Percentiles rank a stretch among this genome's conserved stretches.
phyloP scores from a whole-genome alignment of 106 monocot species.

The Amphibolis antarctica region DNA sequence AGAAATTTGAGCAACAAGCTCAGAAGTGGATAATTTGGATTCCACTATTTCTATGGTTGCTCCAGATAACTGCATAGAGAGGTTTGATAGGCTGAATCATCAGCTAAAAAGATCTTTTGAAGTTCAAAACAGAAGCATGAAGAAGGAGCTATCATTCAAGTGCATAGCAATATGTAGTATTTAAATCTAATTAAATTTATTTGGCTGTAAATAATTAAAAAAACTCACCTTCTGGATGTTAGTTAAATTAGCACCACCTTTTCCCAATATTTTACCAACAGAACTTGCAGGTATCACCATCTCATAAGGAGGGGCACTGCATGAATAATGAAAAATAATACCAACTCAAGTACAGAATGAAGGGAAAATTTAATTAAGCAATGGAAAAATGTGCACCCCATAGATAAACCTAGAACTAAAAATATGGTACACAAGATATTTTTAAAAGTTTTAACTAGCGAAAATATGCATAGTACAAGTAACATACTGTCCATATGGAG shows the following conservation, averaged over 20 bases:
- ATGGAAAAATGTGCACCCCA: not conserved
- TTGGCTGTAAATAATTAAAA: not conserved
- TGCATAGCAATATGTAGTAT: no score
- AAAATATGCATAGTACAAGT: not conserved
- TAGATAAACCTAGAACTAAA: not conserved
- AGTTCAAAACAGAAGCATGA: no score
- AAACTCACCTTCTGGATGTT: constrained; percentile 75
- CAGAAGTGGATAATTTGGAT: constrained; percentile 61
- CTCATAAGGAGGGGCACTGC: constrained; percentile 46
- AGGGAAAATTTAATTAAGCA: not conserved
- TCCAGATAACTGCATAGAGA: constrained; percentile 72
- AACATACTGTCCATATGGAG: constrained; percentile 32
- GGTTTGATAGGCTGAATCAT: not conserved
- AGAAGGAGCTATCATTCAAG: no score
- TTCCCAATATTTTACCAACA: constrained; percentile 75
- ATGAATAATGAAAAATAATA: constrained; percentile 4
- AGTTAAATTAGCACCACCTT: constrained; percentile 68
- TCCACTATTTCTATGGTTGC: constrained; percentile 80
- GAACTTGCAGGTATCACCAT: constrained; percentile 77
- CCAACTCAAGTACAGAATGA: no score
- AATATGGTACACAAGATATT: not conserved
- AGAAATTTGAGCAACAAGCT: constrained; percentile 74
- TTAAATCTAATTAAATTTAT: not conserved
- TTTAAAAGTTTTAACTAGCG: not conserved
- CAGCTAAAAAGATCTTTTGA: no score